Conservation (phyloP, 1,284 basidiomycete species). For the Rhodotorula sp. region DNA sequence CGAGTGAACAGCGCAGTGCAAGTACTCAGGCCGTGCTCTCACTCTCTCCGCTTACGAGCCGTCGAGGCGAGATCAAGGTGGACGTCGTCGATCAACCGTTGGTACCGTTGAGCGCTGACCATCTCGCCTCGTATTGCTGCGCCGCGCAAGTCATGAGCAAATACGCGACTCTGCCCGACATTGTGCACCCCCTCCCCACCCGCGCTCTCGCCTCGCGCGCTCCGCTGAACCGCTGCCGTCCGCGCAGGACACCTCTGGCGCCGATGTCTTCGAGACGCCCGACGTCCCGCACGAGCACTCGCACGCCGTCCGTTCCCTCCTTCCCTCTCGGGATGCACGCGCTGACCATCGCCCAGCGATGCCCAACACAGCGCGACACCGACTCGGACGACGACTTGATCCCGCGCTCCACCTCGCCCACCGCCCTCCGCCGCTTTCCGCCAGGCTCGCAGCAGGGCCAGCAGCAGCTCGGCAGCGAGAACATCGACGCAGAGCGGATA, state of each 20-base stretch:
- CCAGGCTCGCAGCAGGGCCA: not conserved
- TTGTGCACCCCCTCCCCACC: constrained; percentile 62
- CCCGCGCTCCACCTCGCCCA: constrained; percentile 21
- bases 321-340: too few species aligned
- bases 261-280: constrained; percentile 88
- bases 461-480: constrained; percentile 7
- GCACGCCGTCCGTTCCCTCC: constrained; percentile 4
- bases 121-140: not conserved
- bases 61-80: not conserved
- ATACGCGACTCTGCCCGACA: constrained; percentile 85
- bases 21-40: too few species aligned
- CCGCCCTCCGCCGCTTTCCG: not conserved
- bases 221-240: not conserved
- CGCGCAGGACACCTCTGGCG: constrained; percentile 72
- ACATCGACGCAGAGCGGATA: constrained; percentile 30
- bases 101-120: not conserved
- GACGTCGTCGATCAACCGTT: not conserved
- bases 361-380: constrained; percentile 39
- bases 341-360: not conserved
- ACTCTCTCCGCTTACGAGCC: not conserved
- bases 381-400: constrained; percentile 42
- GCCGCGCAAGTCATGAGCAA: constrained; percentile 57
- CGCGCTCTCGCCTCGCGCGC: not conserved
- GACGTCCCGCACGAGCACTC: constrained; percentile 57
- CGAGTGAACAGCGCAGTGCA: too few species aligned